Evolutionary conservation across 2,329 filamentous ascomycete species (phyloP), one percentile per base, ranked within the genome.

Genomic region (Lachnellula arida): DNA sequence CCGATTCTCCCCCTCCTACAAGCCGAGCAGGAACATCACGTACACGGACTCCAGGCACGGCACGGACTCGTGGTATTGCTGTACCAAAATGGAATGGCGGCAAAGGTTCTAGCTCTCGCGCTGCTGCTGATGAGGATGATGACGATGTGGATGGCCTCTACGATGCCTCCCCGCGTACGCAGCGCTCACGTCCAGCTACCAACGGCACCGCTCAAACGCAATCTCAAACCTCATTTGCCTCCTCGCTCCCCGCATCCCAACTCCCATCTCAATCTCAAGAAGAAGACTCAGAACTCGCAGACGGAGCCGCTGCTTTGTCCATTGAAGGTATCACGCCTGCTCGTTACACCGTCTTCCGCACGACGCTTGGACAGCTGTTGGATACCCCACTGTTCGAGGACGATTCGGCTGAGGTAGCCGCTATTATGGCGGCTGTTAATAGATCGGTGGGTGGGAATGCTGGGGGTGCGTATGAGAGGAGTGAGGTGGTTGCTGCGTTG

Each of bases 381-480:
- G 87, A 87, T 65, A 87, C 88, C 0, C 79, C 83, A 12, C 73
- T 99, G n/a, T 99, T 99, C 70, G 84, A 86, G 34, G 89, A 95
- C 59, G 94, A 97, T 67, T 84, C 86, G 17, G 91, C 91, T 14
- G 81, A 87, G 58, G 80, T 97, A 2, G 82, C 85, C 60, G 82
- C 82, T 25, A 79, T 99, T 34, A 79, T 97, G 17, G 80, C 79
- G 3, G 89, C 89, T 8, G 88, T 99, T 50, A 99, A 99, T 70
- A 76, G 75, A 4, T 83, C 84, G 64, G 65, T 96, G 47, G 78
- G 81, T 14, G 67, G 73, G 43, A 65, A 73, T 2, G 69, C 75
- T 25, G 80, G 79, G 4, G 80, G 81, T 7, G 73, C 78, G 39
- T 99, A 96, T 73, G 80, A 77, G 25, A 80, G 80, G 39, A 77